Evolutionary conservation across 305 asterid genomes (phyloP), one percentile per base, ranked within the genome.

Genomic region (Plantago lanceolata): DNA sequence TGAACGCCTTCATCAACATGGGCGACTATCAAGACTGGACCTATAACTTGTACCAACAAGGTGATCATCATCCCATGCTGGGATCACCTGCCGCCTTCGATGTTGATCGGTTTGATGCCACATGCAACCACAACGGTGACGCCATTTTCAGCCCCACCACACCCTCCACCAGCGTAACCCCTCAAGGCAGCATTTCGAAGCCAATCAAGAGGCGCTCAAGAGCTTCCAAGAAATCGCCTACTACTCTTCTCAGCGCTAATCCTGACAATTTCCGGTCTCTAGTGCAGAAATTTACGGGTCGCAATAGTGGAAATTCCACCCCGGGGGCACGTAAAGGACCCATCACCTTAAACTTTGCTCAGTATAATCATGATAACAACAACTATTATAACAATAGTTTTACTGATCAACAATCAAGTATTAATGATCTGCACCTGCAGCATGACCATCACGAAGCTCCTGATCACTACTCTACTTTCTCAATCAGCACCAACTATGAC

Each of bases 231-330:
- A 78, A 66, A 68, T 60, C 68, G 2, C 73, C 84, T 1, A 71
- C 76, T 1, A 82, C 84, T 9, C 78, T 64, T 48, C 77, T 82
- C 40, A 80, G 63, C 16, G 85, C 85, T 51, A 78, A 73, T 63
- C 20, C 80, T 6, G 68, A 60, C 65, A 80, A 78, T 57, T 85
- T 85, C 9, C 82, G 86, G 63, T 83, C 85, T 64, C 66, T 82
- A 37, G 88, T 85, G 45, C 92, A 85, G 33, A 82, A 80, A 20
- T 85, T 78, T 29, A 85, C 92, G n/a, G 92, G 92, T 21, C 71
- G 75, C 70, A 29, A 29, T 15, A 76, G 61, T 65, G 69, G 79
- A 2, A 47, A 71, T 0, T 17, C 55, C 3, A 18, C 61, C 15
- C 57, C 63, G 0, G 73, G 79, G 66, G 19, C 57, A 6, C 68